A percentile compares a stretch with the other conserved stretches of the same genome.
phyloP scores from a whole-genome alignment of 257 asterid genomes.

The Scutellaria barbata region DNA sequence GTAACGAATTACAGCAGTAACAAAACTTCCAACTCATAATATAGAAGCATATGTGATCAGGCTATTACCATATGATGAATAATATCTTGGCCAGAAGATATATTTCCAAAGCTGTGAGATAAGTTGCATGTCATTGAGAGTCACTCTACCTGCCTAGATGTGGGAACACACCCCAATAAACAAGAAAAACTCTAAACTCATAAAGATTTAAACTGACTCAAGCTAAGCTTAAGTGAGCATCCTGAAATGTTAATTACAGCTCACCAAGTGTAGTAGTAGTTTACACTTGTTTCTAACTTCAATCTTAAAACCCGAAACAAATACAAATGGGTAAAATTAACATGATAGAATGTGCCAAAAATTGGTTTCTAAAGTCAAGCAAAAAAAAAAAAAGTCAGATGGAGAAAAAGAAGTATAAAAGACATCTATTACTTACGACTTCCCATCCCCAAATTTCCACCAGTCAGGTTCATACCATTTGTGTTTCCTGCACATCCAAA shows the following conservation, averaged over 20 bases:
- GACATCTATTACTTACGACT: slow-evolving; percentile 65
- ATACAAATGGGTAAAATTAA: not conserved
- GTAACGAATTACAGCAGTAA: too few relatives aligned
- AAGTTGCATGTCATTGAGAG: too few relatives aligned
- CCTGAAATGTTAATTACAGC: not conserved
- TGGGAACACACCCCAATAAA: not conserved
- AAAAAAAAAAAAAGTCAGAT: slow-evolving; percentile 23
- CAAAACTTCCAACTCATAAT: too few relatives aligned
- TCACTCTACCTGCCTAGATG: not conserved
- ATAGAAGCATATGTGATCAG: too few relatives aligned
- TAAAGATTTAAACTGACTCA: not conserved
- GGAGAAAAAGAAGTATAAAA: slow-evolving; percentile 22
- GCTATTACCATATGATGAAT: too few relatives aligned
- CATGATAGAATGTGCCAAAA: not conserved
- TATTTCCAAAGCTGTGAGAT: too few relatives aligned
- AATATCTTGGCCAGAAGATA: too few relatives aligned
- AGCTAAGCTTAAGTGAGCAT: not conserved
- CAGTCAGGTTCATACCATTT: slow-evolving; percentile 97
- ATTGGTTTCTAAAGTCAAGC: slow-evolving; percentile 24
- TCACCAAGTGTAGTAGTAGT: too few relatives aligned
- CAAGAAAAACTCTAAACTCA: too few relatives aligned
- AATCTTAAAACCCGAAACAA: not conserved
- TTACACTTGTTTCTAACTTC: not conserved
- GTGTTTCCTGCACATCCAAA: slow-evolving; percentile 54
- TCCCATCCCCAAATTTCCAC: slow-evolving; percentile 98